Evolutionary conservation across 768 basidiomycete genomes (phyloP), one percentile per base, ranked within the genome.

Genomic region (Leccinum boreale): DNA sequence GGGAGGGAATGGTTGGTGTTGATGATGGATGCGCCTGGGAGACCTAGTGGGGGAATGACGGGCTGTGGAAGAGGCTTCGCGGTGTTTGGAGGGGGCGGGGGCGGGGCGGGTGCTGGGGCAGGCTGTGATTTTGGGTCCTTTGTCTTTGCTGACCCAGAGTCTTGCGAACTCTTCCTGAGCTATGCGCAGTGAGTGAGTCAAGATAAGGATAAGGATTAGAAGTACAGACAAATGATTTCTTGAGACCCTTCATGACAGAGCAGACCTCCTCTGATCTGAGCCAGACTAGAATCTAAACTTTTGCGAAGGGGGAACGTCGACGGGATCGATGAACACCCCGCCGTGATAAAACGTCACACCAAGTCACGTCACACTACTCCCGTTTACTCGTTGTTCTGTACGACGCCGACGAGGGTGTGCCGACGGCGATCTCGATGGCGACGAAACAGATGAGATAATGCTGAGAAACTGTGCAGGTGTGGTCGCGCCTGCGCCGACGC

Each of bases 91-190:
- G 85, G 84, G 0, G 87, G 86, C 7, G 81, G 80, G 2, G 84
- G 85, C 15, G 86, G 75, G 1, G 73, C 73, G 45, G 78, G 66
- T 45, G 71, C 61, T 31, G 74, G 65, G 11, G 75, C 73, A 67
- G 70, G 66, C 70, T 72, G 67, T 59, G 79, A 72, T 67, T 85
- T 86, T 50, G 79, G 68, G 47, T 87, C 85, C 75, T 91, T 80
- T 58, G 73, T 84, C 82, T 90, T 91, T 64, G 85, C 80, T 11
- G 86, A 83, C 62, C 75, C 75, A 61, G 80, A 78, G 63, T 89
- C 87, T 67, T 82, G 78, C 39, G 85, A 86, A 68, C 79, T 83
- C 80, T 88, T 88, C 66, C 85, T 79, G 64, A 89, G 82, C 87
- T 89, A 71, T 53, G 58, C 58, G 59, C 3, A 57, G 39, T 3